phyloP scores from a whole-genome alignment of 345 rosid genomes.

The Microcos paniculata region DNA sequence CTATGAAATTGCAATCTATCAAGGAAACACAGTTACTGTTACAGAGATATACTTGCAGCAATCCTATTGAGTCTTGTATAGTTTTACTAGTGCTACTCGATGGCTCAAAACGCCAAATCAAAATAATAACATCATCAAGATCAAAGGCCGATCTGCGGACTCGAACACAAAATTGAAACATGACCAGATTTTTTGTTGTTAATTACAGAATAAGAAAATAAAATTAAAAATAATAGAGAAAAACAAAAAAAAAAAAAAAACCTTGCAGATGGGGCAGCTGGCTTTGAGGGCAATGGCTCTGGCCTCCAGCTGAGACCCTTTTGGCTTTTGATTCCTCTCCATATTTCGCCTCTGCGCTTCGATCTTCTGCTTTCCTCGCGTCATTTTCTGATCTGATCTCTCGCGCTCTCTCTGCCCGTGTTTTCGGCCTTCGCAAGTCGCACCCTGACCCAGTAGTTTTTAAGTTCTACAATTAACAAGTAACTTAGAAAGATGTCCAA shows the following conservation, averaged over 20 bases:
- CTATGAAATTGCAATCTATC: neutral
- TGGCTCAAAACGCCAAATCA: neutral
- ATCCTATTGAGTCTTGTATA: neutral
- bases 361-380: constrained; percentile 82
- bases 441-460: neutral
- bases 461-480: too few species aligned
- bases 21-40: neutral
- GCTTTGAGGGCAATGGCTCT: constrained; percentile 70
- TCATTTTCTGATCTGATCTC: constrained; percentile 50
- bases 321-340: constrained; percentile 60
- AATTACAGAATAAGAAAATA: neutral
- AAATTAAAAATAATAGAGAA: neutral
- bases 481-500: too few species aligned
- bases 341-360: constrained; percentile 70
- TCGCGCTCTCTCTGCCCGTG: neutral
- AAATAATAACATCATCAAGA: neutral
- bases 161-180: neutral
- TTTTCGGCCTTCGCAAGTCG: neutral
- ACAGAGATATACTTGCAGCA: neutral
- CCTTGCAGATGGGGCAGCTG: constrained; percentile 78
- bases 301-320: constrained; percentile 71
- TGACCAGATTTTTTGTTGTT: neutral
- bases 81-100: neutral
- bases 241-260: neutral
- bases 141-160: neutral